A percentile compares a stretch with the other conserved stretches of the same genome.
Conservation (phyloP, 768 basidiomycete genomes). For the Dentipellis fragilis region DNA sequence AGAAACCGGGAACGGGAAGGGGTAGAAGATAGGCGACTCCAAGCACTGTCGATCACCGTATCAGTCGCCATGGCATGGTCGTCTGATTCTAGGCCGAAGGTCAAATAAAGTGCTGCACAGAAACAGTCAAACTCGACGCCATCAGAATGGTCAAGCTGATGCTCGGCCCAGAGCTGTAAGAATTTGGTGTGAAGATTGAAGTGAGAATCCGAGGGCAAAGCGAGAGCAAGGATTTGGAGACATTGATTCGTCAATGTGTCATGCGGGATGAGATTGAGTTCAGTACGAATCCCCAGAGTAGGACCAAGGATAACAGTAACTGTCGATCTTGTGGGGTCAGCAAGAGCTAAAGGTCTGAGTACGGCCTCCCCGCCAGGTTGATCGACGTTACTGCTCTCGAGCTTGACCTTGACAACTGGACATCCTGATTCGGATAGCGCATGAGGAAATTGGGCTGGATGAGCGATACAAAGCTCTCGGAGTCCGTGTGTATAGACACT, state of each 20-base stretch:
- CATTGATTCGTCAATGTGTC: slow-evolving; percentile 48
- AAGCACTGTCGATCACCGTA: slow-evolving; percentile 21
- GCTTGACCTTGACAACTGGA: no score
- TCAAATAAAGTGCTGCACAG: slow-evolving; percentile 35
- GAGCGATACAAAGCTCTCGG: slow-evolving; percentile 14
- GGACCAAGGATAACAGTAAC: slow-evolving; percentile 46
- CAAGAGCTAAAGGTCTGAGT: no score
- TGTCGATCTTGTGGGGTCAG: slow-evolving; percentile 32
- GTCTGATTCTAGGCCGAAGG: slow-evolving; percentile 29
- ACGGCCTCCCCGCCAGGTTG: no score
- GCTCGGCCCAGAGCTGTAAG: slow-evolving; percentile 45
- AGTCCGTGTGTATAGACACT: slow-evolving; percentile 54
- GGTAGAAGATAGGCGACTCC: slow-evolving; percentile 38
- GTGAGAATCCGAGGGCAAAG: slow-evolving; percentile 44
- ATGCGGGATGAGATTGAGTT: slow-evolving; percentile 45
- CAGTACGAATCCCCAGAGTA: slow-evolving; percentile 33
- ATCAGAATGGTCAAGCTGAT: slow-evolving; percentile 30
- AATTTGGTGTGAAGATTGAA: slow-evolving; percentile 49
- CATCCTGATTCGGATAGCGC: neutral
- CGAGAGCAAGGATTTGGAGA: slow-evolving; percentile 52
- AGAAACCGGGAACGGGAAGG: slow-evolving; percentile 36
- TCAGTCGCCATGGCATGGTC: neutral
- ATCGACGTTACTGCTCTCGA: no score
- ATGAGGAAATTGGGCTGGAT: neutral
- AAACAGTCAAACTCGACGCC: slow-evolving; percentile 52